Percentiles rank a stretch among this genome's conserved stretches.
These are phyloP conservation scores for Dalechampia spathulata DNA, from an alignment of 441 rosid species.

Conservation along the genomic window DNA sequence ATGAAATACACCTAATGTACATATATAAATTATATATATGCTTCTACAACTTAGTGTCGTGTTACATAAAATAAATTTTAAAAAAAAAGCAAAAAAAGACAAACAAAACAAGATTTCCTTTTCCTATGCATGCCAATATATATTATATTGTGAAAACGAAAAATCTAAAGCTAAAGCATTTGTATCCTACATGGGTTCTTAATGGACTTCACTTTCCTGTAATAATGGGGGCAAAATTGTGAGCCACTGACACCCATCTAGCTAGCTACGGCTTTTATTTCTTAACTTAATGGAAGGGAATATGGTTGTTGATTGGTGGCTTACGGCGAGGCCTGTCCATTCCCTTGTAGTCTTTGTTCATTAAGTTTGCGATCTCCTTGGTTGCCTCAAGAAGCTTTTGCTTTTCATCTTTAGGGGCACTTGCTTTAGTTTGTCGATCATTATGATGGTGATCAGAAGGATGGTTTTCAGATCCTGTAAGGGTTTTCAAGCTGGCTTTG, in stretches of 20 bases:
- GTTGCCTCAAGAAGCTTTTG: slow-evolving; percentile 28
- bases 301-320: slow-evolving; percentile 50
- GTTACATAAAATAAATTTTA: too few species aligned
- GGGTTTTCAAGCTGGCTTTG: too few species aligned
- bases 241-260: too few species aligned
- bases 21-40: slow-evolving; percentile 9
- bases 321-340: slow-evolving; percentile 29
- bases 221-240: slow-evolving; percentile 26
- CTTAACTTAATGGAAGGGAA: slow-evolving; percentile 27
- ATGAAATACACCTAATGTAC: too few species aligned
- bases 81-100: neutral
- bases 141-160: neutral
- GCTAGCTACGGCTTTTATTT: slow-evolving; percentile 2
- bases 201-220: slow-evolving; percentile 19
- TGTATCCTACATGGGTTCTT: slow-evolving; percentile 1
- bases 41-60: slow-evolving; percentile 13
- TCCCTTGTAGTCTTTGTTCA: slow-evolving; percentile 39
- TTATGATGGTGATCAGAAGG: too few species aligned
- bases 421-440: too few species aligned
- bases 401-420: slow-evolving; percentile 10
- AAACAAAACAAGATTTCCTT: slow-evolving; percentile 3
- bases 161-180: neutral
- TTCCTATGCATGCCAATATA: slow-evolving; percentile 18
- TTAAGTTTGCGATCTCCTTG: slow-evolving; percentile 31
- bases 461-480: too few species aligned